Base-by-base conservation (phyloP, 164 flowering plant genomes). In the Sextonia rubra region DNA sequence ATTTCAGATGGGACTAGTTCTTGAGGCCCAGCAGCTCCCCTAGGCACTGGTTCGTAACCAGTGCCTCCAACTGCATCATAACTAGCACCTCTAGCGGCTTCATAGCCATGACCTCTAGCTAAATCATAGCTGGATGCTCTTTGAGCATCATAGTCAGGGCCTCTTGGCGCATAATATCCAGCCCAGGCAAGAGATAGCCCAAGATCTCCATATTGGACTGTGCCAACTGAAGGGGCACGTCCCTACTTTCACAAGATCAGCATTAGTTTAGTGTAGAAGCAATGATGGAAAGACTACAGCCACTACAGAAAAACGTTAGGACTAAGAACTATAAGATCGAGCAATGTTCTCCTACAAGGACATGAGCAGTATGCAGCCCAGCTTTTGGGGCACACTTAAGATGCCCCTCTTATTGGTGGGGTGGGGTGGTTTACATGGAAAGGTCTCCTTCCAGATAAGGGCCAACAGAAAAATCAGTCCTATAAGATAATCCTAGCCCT, bases 21-120 rank as follows among this genome's bases (percentile, higher is more conserved):
- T n/a, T 55, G 72, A 69, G 72, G 47, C 37, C 72, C 63, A 11
- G 32, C 47, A 17, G 63, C 23, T 8, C 72, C 72, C 37, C 69
- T 66, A 20, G 12, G 12, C 25, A 24, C 3, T 9, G 48, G 12
- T 24, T 66, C 69, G 32, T 32, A 66, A 23, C 69, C 69, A 44
- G 69, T 14, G 25, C 69, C 69, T 27, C 72, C 56, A n/a, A 47
- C 23, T 12, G 72, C 47, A 27, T 55, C 72, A 29, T 48, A 55
- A 17, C 48, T 47, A 70, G 29, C 29, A 22, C 75, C 67, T 23
- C 58, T 60, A 4, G 55, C 37, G 14, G 67, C 66, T 15, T 64
- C 66, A 15, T 64, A 64, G 20, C 37, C 66, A 0, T 12, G 15
- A 25, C 55, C 69, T 47, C 49, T 37, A 9, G 60, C 27, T 32